A percentile compares a stretch with the other conserved stretches of the same genome.
Evolutionary conservation across 2,329 filamentous ascomycete species (phyloP).

Genomic region (Capronia americana): DNA sequence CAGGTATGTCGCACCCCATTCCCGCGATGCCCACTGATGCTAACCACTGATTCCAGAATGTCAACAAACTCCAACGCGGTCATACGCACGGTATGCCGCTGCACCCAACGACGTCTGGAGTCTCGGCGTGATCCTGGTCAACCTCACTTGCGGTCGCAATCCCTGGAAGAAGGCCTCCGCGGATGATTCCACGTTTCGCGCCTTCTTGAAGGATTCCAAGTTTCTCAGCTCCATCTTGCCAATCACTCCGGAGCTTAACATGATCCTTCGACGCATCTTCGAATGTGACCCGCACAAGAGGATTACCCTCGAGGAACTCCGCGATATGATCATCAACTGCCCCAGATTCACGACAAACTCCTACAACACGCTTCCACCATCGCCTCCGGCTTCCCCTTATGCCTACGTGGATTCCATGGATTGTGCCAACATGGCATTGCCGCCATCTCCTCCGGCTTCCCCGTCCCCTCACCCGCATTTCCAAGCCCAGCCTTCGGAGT

Average conservation of each 20-base stretch:
- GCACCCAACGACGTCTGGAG: slow-evolving; percentile 98
- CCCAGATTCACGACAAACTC: slow-evolving; percentile 67
- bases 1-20: slow-evolving; percentile 69
- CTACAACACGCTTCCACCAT: slow-evolving; percentile 50
- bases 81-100: slow-evolving; percentile 80
- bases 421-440: slow-evolving; percentile 46
- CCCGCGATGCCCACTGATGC: slow-evolving; percentile 10
- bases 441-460: slow-evolving; percentile 45
- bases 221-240: slow-evolving; percentile 94
- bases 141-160: slow-evolving; percentile 96
- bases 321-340: slow-evolving; percentile 77
- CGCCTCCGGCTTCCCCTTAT: slow-evolving; percentile 45
- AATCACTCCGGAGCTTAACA: slow-evolving; percentile 85
- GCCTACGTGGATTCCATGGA: slow-evolving; percentile 46
- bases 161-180: slow-evolving; percentile 96
- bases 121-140: slow-evolving; percentile 96
- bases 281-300: slow-evolving; percentile 81
- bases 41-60: slow-evolving; percentile 70
- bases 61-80: slow-evolving; percentile 75
- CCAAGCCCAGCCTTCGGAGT: slow-evolving; percentile 36
- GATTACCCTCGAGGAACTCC: slow-evolving; percentile 80
- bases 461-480: slow-evolving; percentile 33
- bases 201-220: slow-evolving; percentile 80
- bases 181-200: slow-evolving; percentile 93
- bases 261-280: slow-evolving; percentile 86